phyloP scores from a whole-genome alignment of 208 protist genomes.

The Leishmania amazonensis region DNA sequence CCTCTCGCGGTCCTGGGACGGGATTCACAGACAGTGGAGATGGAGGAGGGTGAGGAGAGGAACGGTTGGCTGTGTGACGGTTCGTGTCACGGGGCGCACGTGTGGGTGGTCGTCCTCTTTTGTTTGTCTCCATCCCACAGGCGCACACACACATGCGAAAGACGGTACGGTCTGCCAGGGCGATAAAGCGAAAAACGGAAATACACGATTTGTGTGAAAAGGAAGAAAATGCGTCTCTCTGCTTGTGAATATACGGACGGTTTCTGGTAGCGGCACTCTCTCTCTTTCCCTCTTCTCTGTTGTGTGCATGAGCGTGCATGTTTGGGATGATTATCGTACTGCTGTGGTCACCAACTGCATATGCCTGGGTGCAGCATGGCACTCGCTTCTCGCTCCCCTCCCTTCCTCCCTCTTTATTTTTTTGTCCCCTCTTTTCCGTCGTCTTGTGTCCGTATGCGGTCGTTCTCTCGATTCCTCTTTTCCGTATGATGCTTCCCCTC shows the following conservation, averaged over 20 bases:
- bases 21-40: neutral
- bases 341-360: no score
- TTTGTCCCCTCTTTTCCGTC: neutral
- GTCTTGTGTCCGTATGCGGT: neutral
- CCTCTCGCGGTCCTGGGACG: neutral
- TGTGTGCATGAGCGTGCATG: no score
- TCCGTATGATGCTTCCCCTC: neutral
- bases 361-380: no score
- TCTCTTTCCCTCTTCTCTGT: no score
- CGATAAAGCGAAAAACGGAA: neutral
- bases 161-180: neutral
- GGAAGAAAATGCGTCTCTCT: neutral
- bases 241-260: neutral
- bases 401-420: neutral
- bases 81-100: neutral
- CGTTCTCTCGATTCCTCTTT: neutral
- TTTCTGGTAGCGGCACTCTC: neutral
- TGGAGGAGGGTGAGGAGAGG: neutral
- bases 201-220: neutral
- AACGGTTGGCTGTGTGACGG: neutral
- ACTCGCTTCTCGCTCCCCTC: neutral
- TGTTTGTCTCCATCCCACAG: neutral
- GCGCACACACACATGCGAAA: neutral
- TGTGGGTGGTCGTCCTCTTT: neutral
- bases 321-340: no score